phyloP scores from a whole-genome alignment of 2,329 filamentous ascomycete genomes.

The Penicillium sp. region DNA sequence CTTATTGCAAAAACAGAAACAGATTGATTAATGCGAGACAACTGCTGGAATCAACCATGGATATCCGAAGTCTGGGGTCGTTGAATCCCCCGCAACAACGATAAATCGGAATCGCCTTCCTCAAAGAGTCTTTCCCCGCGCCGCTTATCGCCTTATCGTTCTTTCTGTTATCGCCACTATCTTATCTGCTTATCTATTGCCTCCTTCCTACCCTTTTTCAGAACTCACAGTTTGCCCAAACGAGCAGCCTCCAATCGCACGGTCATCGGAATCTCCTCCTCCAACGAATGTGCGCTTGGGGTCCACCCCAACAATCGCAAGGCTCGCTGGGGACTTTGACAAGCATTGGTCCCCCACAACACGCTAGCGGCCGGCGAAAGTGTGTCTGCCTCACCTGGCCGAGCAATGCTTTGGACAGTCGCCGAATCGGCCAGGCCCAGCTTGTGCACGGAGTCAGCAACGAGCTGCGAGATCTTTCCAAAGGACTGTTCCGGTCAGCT shows the following conservation, averaged over 20 bases:
- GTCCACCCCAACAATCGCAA: conserved; percentile 26
- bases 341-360: conserved; percentile 35
- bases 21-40: background rate
- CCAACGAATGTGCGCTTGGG: conserved; percentile 20
- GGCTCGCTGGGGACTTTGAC: conserved; percentile 23
- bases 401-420: conserved; percentile 21
- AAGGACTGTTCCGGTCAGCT: conserved; percentile 24
- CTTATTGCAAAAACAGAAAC: background rate
- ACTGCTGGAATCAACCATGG: background rate
- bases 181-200: background rate
- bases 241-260: conserved; percentile 24
- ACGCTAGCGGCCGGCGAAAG: conserved; percentile 26
- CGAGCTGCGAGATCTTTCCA: conserved; percentile 22
- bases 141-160: conserved; percentile 6
- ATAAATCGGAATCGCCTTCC: conserved; percentile 17
- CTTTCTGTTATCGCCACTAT: background rate
- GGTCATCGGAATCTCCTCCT: conserved; percentile 28
- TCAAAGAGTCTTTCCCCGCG: background rate
- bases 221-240: conserved; percentile 10
- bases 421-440: conserved; percentile 23
- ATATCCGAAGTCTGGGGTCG: conserved; percentile 4
- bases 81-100: conserved; percentile 6
- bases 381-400: conserved; percentile 27
- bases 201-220: conserved; percentile 8
- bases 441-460: conserved; percentile 23